A percentile compares a stretch with the other conserved stretches of the same genome.
phyloP scores from a whole-genome alignment of 73 alveolate species.

The Paramecium primaurelia region DNA sequence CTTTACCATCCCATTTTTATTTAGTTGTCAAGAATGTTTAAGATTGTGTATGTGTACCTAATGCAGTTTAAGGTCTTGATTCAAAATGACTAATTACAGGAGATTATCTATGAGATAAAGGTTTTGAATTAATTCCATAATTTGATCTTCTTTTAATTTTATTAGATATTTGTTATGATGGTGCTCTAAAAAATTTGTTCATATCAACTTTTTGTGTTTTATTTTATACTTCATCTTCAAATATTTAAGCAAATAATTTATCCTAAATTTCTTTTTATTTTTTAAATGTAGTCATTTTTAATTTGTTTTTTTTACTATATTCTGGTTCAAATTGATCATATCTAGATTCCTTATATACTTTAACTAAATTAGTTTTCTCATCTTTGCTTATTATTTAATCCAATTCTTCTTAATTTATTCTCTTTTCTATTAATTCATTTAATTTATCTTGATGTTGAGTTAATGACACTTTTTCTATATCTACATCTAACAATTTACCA shows the following conservation, averaged over 20 bases:
- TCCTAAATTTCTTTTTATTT: not conserved
- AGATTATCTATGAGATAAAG: constrained; percentile 28
- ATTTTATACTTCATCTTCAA: not conserved
- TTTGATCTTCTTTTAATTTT: not conserved
- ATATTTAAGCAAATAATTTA: constrained; percentile 1
- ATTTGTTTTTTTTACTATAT: not conserved
- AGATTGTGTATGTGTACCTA: not conserved
- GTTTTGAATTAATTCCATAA: not conserved
- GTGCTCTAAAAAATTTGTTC: not conserved
- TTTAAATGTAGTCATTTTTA: constrained; percentile 10
- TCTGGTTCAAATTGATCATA: constrained; percentile 45
- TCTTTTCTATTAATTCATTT: not conserved
- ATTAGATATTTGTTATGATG: not conserved
- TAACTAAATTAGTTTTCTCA: not conserved
- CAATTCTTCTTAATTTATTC: constrained; percentile 20
- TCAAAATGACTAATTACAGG: constrained; percentile 18
- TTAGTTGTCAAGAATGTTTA: not conserved
- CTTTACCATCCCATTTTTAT: not conserved
- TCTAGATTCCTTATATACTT: constrained; percentile 13
- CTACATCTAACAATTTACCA: not conserved
- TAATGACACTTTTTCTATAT: not conserved
- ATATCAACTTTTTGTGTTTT: not conserved
- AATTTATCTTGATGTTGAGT: not conserved
- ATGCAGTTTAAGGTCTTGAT: not conserved
- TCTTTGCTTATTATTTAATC: not conserved